These are phyloP conservation scores for Erodium trifolium DNA, from an alignment of 441 rosid species.

Conservation along the genomic window DNA sequence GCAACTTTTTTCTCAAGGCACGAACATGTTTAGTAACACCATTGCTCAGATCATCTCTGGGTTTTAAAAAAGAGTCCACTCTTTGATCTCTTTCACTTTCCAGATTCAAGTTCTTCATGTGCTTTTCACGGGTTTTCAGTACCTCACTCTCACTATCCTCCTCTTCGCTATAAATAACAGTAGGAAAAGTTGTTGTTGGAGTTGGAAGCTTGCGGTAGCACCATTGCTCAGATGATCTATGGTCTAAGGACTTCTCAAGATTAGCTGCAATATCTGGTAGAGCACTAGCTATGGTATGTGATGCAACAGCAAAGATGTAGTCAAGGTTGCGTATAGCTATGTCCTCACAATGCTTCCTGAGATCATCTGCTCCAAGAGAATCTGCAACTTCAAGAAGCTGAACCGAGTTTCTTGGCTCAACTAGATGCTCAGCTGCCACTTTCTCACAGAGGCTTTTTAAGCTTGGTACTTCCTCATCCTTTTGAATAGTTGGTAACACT, in stretches of 20 bases:
- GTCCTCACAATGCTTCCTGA: conserved; percentile 89
- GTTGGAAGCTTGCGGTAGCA: conserved; percentile 82
- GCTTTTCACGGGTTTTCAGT: conserved; percentile 52
- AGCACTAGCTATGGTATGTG: conserved; percentile 61
- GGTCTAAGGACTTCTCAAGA: conserved; percentile 73
- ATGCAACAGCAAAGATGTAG: conserved; percentile 59
- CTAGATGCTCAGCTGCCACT: conserved; percentile 78
- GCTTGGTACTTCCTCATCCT: conserved; percentile 50
- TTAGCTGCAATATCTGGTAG: conserved; percentile 65
- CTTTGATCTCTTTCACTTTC: conserved; percentile 29
- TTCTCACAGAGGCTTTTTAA: conserved; percentile 80
- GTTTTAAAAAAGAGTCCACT: conserved; percentile 54
- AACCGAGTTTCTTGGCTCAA: conserved; percentile 80
- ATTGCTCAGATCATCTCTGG: conserved; percentile 42
- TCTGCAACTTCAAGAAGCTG: conserved; percentile 95
- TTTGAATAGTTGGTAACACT: conserved; percentile 19
- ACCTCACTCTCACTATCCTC: conserved; percentile 61
- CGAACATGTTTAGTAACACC: conserved; percentile 58
- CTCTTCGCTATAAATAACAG: conserved; percentile 69
- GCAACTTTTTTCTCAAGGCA: conserved; percentile 79
- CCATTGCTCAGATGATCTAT: conserved; percentile 85
- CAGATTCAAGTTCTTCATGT: conserved; percentile 23
- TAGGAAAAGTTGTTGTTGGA: conserved; percentile 81
- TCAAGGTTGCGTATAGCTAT: conserved; percentile 83
- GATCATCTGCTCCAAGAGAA: conserved; percentile 79